phyloP scores from a whole-genome alignment of 371 early-diverging fungal genomes.

The Circinella minor region DNA sequence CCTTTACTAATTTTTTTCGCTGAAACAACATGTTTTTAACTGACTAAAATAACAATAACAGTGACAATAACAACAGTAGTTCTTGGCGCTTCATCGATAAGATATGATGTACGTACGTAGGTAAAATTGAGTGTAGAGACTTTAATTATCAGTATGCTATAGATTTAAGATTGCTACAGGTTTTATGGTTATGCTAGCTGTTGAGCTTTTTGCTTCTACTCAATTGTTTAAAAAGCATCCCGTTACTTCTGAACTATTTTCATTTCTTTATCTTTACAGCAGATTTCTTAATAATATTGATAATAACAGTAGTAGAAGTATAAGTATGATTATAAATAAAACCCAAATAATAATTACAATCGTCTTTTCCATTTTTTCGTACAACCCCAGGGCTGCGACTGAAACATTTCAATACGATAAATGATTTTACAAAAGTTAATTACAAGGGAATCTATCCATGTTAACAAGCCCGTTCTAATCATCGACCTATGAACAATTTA shows the following conservation, averaged over 20 bases:
- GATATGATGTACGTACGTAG: background rate
- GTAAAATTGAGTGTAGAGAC: no score
- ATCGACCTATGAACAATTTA: no score
- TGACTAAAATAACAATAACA: background rate
- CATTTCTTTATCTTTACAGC: no score
- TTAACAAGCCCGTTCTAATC: no score
- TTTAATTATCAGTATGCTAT: background rate
- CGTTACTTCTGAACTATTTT: background rate
- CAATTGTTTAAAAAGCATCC: background rate
- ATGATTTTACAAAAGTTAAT: no score
- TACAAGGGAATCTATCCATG: no score
- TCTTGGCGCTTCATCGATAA: background rate
- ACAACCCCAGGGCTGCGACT: no score
- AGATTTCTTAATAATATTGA: background rate
- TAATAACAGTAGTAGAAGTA: no score
- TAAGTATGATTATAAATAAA: no score
- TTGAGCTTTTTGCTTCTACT: slow-evolving; percentile 5
- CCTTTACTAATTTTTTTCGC: slow-evolving; percentile 4
- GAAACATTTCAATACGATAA: no score
- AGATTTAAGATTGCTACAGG: background rate
- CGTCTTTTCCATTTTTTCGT: no score
- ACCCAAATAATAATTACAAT: no score
- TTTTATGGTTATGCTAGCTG: slow-evolving; percentile 6
- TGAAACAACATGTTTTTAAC: background rate
- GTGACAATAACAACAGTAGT: background rate